Base-by-base conservation (phyloP, 352 stramenopile genomes). In the Aphanomyces cochlioides region DNA sequence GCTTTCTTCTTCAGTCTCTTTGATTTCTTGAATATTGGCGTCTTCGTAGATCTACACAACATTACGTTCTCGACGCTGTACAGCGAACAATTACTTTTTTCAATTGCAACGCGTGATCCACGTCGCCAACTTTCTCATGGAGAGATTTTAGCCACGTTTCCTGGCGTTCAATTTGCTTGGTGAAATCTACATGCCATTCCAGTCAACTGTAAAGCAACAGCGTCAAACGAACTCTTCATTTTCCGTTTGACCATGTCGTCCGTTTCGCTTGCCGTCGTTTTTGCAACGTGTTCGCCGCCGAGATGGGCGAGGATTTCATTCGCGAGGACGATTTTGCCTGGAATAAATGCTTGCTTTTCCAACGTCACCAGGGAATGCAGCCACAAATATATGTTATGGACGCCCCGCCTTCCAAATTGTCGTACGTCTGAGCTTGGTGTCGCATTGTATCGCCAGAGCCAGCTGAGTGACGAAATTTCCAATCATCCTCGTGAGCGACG, bases 281-380 rank as follows among this genome's bases (percentile, higher is more conserved):
- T 93, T 36, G 83, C 80, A 72, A 88, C 93, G 74, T 90, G 90
- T 10, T 92, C 82, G 69, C 92, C 85, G 5, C 87, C 87, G 38
- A 95, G 67, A 67, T 93, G 85, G 40, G 84, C 82, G 12, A 93
- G 74, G 60, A 95, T 80, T 75, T 95, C 87, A 48, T 95, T 95
- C 40, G 87, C 88, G 56, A 83, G 85, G 61, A 93, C 78, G 53
- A 95, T 90, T 66, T 87, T 91, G 50, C 87, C 87, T 2, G 86
- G 84, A 56, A 90, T 83, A 82, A 93, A 93, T 1, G 85, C 84
- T 39, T 86, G 83, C 74, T 93, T 93, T 34, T 85, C 87, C 19
- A 95, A 74, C 40, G 87, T 85, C 34, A 89, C 87, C 87, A 95
- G n/a, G n/a, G n/a, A n/a, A n/a, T n/a, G n/a, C n/a, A n/a, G n/a